Evolutionary conservation across 495 filamentous ascomycete genomes (phyloP).

Genomic region (Annulohypoxylon bovei): DNA sequence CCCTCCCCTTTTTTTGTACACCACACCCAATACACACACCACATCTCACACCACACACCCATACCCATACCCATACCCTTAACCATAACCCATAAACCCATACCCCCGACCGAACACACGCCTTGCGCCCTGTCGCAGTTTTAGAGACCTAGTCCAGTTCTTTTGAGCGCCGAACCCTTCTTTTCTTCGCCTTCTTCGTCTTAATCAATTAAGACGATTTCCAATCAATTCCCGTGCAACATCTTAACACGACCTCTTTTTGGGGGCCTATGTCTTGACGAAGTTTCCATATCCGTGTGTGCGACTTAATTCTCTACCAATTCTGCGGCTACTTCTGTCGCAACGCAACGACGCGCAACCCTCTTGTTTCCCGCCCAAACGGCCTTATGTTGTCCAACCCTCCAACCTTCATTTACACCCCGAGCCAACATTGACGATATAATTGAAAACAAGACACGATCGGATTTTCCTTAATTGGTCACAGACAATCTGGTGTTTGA

Average conservation of each 20-base stretch:
- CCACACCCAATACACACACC: not conserved
- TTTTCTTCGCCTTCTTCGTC: conserved; percentile 29
- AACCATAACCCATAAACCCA: not conserved
- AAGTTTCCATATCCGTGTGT: conserved; percentile 30
- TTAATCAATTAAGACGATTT: conserved; percentile 28
- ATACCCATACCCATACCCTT: not conserved
- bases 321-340: conserved; percentile 28
- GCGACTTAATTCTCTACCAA: conserved; percentile 30
- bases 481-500: not conserved
- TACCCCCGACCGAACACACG: conserved; percentile 4
- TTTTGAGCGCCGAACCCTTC: conserved; percentile 34
- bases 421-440: conserved; percentile 25
- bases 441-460: conserved; percentile 5
- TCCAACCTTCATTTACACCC: conserved; percentile 23
- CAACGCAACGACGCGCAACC: conserved; percentile 38
- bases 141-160: conserved; percentile 5
- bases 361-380: conserved; percentile 19
- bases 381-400: conserved; percentile 28
- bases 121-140: conserved; percentile 39
- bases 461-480: conserved; percentile 13
- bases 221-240: conserved; percentile 43
- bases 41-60: not conserved
- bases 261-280: conserved; percentile 34
- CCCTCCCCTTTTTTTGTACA: conserved; percentile 20
- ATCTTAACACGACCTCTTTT: conserved; percentile 30